Evolutionary conservation across 306 rosid species (phyloP).

Genomic region (Begonia fuchsioides): DNA sequence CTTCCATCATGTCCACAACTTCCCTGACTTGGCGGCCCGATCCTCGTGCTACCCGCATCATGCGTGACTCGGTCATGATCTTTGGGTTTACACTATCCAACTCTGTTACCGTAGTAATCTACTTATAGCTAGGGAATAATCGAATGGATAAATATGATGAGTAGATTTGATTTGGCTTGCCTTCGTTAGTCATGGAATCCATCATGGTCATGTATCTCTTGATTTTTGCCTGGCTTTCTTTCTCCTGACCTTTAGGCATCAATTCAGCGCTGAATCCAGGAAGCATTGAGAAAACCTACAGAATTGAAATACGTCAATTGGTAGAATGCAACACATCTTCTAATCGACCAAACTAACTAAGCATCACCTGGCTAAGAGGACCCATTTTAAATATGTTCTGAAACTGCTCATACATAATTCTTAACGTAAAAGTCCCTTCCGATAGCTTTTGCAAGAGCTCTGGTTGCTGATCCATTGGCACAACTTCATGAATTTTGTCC

Average conservation of each 20-base stretch:
- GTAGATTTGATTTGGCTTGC: conserved; percentile 16
- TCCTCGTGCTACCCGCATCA: conserved; percentile 76
- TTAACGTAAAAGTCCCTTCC: conserved; percentile 72
- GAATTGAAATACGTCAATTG: not conserved
- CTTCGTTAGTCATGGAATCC: conserved; percentile 97
- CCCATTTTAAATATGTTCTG: conserved; percentile 75
- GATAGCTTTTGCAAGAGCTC: conserved; percentile 72
- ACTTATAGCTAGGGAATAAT: conserved; percentile 4
- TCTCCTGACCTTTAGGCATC: conserved; percentile 85
- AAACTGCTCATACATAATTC: conserved; percentile 81
- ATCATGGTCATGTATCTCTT: conserved; percentile 95
- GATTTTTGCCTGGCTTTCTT: conserved; percentile 80
- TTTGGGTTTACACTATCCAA: conserved; percentile 76
- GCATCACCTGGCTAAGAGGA: conserved; percentile 53
- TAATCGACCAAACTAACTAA: not conserved
- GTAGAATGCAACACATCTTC: not conserved
- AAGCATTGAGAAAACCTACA: conserved; percentile 66
- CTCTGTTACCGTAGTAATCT: conserved; percentile 28
- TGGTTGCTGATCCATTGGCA: conserved; percentile 87
- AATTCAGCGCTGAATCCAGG: conserved; percentile 64
- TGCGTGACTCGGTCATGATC: conserved; percentile 58
- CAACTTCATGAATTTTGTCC: conserved; percentile 86
- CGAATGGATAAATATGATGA: conserved; percentile 2
- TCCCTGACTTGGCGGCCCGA: conserved; percentile 57
- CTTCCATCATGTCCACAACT: conserved; percentile 76